phyloP scores from a whole-genome alignment of 345 rosid species.

The Populus nigra region DNA sequence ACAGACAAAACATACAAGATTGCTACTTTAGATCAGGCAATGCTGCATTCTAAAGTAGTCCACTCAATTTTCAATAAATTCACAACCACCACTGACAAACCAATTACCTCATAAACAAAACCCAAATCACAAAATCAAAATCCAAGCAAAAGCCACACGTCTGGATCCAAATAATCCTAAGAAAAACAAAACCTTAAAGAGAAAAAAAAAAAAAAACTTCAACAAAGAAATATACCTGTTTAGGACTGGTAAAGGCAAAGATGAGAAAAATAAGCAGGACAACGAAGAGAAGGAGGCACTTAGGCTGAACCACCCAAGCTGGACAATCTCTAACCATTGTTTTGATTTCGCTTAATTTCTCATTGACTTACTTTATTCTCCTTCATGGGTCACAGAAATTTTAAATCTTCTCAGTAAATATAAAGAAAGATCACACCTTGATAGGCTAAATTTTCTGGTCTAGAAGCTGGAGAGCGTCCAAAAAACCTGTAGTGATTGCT shows the following conservation, averaged over 20 bases:
- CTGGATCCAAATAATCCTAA: slow-evolving; percentile 11
- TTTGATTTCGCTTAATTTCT: neutral
- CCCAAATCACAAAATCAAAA: slow-evolving; percentile 5
- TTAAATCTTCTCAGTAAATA: neutral
- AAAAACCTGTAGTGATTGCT: neutral
- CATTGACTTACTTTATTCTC: neutral
- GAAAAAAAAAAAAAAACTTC: neutral
- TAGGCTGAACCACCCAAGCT: slow-evolving; percentile 53
- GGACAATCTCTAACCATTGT: slow-evolving; percentile 67
- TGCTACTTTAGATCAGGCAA: too few relatives aligned
- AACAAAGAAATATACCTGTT: slow-evolving; percentile 38
- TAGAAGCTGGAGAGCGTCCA: neutral
- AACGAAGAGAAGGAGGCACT: slow-evolving; percentile 50
- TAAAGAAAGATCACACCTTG: neutral
- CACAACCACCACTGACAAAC: neutral
- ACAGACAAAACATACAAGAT: too few relatives aligned
- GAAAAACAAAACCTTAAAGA: neutral
- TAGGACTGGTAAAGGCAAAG: slow-evolving; percentile 41
- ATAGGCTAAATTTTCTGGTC: neutral
- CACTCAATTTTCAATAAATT: neutral
- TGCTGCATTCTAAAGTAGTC: neutral
- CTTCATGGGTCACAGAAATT: neutral
- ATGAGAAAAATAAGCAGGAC: slow-evolving; percentile 49
- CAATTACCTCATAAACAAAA: neutral
- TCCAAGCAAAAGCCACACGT: neutral